Conservation (phyloP, 2,329 filamentous ascomycete genomes). For the Aspergillus melleus region DNA sequence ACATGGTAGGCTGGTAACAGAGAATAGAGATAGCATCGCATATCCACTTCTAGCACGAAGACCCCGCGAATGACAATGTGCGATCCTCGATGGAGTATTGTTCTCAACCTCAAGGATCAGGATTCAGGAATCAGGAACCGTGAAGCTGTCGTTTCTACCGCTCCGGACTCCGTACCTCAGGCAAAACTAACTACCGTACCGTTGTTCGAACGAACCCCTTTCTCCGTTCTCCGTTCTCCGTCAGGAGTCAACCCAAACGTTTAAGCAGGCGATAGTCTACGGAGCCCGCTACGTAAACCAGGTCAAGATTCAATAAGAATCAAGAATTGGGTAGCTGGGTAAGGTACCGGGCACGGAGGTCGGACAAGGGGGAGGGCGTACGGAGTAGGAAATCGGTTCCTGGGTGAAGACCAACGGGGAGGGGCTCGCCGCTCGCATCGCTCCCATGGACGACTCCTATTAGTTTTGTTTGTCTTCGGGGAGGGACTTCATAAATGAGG, state of each 20-base stretch:
- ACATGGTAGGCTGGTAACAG: not conserved
- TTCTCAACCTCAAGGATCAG: not conserved
- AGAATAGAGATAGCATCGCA: not conserved
- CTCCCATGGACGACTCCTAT: too few species aligned
- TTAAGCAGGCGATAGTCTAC: not conserved
- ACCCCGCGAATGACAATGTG: not conserved
- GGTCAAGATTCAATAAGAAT: not conserved
- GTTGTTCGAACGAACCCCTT: not conserved
- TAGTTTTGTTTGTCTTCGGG: too few species aligned
- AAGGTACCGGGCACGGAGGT: not conserved
- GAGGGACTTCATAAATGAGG: not conserved
- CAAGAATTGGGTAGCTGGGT: too few species aligned
- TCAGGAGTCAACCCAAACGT: too few species aligned
- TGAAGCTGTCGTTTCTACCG: not conserved
- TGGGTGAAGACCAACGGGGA: not conserved
- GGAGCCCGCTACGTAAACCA: not conserved
- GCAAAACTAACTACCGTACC: too few species aligned
- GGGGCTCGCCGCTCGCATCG: not conserved
- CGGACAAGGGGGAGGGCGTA: not conserved
- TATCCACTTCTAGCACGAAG: not conserved
- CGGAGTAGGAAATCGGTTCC: not conserved
- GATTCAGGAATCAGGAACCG: not conserved
- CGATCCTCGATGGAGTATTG: constrained; percentile 1
- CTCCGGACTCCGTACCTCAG: too few species aligned
- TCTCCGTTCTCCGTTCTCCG: not conserved